Evolutionary conservation across 768 basidiomycete genomes (phyloP).

Genomic region (Lactifluus pinguis): DNA sequence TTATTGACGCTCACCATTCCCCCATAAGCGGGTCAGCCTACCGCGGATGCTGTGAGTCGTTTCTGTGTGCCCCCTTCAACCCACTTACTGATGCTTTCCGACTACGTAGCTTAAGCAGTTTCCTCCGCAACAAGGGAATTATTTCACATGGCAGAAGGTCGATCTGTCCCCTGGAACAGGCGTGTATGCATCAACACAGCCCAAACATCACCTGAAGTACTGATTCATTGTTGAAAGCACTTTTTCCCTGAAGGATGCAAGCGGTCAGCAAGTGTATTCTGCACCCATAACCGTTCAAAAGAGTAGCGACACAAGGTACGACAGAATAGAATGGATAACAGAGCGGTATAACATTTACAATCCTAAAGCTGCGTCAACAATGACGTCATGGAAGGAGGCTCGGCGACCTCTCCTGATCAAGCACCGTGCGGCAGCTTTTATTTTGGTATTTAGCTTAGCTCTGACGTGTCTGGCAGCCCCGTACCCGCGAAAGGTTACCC

Average conservation of each 20-base stretch:
- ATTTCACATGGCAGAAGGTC: slow-evolving; percentile 43
- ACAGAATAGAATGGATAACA: not conserved
- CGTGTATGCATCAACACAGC: slow-evolving; percentile 34
- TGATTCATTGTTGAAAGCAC: slow-evolving; percentile 32
- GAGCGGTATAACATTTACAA: not conserved
- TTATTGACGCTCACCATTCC: not conserved
- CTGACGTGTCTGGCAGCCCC: not conserved
- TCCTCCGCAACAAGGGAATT: slow-evolving; percentile 33
- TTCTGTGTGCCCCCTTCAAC: not conserved
- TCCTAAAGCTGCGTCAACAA: slow-evolving; percentile 11
- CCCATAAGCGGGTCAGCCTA: slow-evolving; percentile 41
- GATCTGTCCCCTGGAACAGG: slow-evolving; percentile 35
- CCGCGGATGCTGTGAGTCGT: slow-evolving; percentile 41
- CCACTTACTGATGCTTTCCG: not conserved
- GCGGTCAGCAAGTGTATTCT: slow-evolving; percentile 45
- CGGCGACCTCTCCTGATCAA: not conserved
- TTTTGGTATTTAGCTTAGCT: not conserved
- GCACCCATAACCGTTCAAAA: slow-evolving; percentile 38
- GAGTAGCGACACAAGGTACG: slow-evolving; percentile 32
- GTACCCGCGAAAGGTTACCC: not conserved
- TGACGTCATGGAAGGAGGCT: slow-evolving; percentile 7
- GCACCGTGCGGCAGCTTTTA: not conserved
- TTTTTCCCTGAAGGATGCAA: slow-evolving; percentile 47
- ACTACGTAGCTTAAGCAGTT: slow-evolving; percentile 44
- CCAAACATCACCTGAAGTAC: not conserved